Base-by-base conservation (phyloP, 1,284 basidiomycete genomes). In the Porogramme epimiltina region DNA sequence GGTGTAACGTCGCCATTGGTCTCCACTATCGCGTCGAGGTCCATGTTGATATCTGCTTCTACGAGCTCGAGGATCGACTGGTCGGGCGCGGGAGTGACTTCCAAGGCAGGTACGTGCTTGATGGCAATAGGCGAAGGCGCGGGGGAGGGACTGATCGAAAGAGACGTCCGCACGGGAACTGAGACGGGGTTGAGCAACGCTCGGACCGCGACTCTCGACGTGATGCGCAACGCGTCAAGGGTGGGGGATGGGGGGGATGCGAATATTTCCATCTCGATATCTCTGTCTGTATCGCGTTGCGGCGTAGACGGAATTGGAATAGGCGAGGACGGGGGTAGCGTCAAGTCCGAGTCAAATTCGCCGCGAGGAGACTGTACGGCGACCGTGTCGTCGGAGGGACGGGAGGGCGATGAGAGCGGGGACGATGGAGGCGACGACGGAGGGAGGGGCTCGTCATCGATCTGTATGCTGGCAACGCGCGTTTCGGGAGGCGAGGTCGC, bases 201-300 rank as follows among this genome's bases (percentile, higher is more conserved):
- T 4, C 52, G 23, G 26, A 59, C 36, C 5, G 58, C 16, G 18
- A 54, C 49, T 13, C 51, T 26, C 26, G 57, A 59, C 42, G 54
- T 56, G 43, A 59, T 56, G 13, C 58, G 51, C 13, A 54, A 43
- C 41, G 52, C 54, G 28, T 54, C 51, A 20, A 59, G 41, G 2
- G 58, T 59, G 4, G 58, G 58, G 18, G 58, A 59, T 3, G 58
- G 58, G 4, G 58, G 58, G 3, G 54, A 56, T 4, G 57, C 54
- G 37, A 41, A 38, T 20, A 53, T 15, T 9, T 54, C 56, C 11
- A 52, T 44, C 15, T 39, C 48, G 41, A 50, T 19, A 15, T 50
- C 54, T 16, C 9, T 26, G 15, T 45, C 50, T 1, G 5, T 3
- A 0, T 43, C 20, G 24, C 34, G 40, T 34, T 25, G 34, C n/a